Evolutionary conservation across 2,329 filamentous ascomycete genomes (phyloP), one percentile per base, ranked within the genome.

Genomic region (Neonectria faginata): DNA sequence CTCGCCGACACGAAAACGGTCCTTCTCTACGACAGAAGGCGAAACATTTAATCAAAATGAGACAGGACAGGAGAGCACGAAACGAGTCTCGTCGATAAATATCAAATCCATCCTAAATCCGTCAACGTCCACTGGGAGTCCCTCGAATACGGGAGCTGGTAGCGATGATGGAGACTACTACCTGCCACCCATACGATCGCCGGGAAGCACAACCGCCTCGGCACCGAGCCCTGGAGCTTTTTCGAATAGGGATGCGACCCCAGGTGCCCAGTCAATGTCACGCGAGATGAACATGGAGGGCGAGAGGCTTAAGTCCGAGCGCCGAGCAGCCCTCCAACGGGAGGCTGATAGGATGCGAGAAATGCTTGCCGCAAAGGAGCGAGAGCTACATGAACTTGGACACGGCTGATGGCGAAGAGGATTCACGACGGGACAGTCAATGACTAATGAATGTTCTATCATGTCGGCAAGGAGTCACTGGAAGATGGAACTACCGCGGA

Each of bases 321-420:
- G 89, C 60, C 85, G 91, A 53, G 87, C 86, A 9, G 86, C 89
- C 52, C 80, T 97, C 53, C 86, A 90, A 75, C 84, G 88, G 25
- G 92, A 97, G 76, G 89, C 92, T 0, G 91, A 94, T 73, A 84
- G 84, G 57, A 96, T 96, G 89, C 86, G 91, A 41, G 88, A 90
- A 76, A 83, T 91, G 77, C 82, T 94, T 31, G 85, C 88, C 10
- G 90, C 88, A 12, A 94, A 94, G 74, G 92, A 94, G 78, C 84
- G 88, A 51, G 92, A 94, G 73, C 80, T 94, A 18, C 76, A 78
- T 70, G 78, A 79, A 53, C 68, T 80, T 53, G 75, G 75, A 54
- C 71, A 67, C 25, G 68, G 73, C 65, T 73, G 64, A 72, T 70
- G 63, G 71, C 63, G 65, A 71, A 47, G 36, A 67, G 31, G 55